These are phyloP conservation scores for Salicornia ramosissima DNA, from an alignment of 148 eudicot species.

Conservation along the genomic window DNA sequence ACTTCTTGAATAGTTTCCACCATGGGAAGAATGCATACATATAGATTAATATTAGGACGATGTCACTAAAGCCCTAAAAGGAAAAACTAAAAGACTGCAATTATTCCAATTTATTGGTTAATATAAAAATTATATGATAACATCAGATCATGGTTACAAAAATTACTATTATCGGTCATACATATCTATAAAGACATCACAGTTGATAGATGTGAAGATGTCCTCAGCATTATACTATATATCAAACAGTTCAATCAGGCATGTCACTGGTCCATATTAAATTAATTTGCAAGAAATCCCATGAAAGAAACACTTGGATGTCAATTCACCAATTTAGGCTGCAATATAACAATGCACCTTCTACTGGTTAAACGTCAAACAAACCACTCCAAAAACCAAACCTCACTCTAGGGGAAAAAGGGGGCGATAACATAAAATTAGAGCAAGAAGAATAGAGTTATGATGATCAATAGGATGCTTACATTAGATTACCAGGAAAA, in stretches of 20 bases:
- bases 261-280: neutral
- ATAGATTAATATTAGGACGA: too few species aligned
- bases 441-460: neutral
- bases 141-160: neutral
- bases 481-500: neutral
- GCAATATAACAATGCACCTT: neutral
- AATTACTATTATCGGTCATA: neutral
- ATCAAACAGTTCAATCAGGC: neutral
- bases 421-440: neutral
- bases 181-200: neutral
- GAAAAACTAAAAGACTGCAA: neutral
- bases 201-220: neutral
- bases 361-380: conserved; percentile 4
- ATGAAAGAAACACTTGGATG: neutral
- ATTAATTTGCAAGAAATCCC: neutral
- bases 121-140: neutral
- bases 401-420: too few species aligned
- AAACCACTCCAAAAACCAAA: neutral
- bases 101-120: neutral
- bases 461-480: neutral
- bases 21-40: neutral
- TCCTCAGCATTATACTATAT: neutral
- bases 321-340: neutral
- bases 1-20: neutral
- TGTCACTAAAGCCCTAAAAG: neutral